Evolutionary conservation across 192 early-diverging fungal genomes (phyloP), one percentile per base, ranked within the genome.

Genomic region (Spizellomyces sp.): DNA sequence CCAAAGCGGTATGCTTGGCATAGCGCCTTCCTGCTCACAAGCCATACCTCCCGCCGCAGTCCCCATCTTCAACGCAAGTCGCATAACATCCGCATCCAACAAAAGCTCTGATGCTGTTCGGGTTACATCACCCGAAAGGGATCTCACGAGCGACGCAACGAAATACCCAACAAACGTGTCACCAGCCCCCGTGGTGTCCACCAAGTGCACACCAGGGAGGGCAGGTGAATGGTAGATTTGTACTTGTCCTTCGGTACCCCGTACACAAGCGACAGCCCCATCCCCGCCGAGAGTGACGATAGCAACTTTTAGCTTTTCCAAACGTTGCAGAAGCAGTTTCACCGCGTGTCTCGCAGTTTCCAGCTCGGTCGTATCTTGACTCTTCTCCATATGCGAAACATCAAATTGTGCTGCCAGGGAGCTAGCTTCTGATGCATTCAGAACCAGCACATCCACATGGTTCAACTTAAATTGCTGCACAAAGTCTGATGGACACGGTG

Each of bases 371-470:
- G 50, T 54, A n/a, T 19, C 50, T 19, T 12, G 12, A 4, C 17
- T 54, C 17, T 54, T 54, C 17, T 54, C 50, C 50, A 54, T 54
- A 4, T 54, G 50, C 12, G 50, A 12, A 54, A 19, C 17, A 54
- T 36, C 45, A 36, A 73, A 10, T 75, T 21, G 83, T 67, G 6
- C 47, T 43, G 64, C 57, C 45, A 73, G 45, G 10, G 71, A 73
- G 5, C 74, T 64, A 0, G 92, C 87, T 73, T 98, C 95, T 12
- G 79, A 80, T 71, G 93, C 88, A 75, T 98, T 98, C 55, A 95
- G 75, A 3, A 96, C 79, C 61, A 98, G 78, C 42, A 94, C 83
- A 64, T 93, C 89, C 6, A 91, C 89, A 43, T 82, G 55, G 14
- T 91, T 79, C 46, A 80, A 47, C 5, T 59, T 50, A 8, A 91